Conservation (phyloP, 306 rosid genomes). For the Styphnolobium japonicum region DNA sequence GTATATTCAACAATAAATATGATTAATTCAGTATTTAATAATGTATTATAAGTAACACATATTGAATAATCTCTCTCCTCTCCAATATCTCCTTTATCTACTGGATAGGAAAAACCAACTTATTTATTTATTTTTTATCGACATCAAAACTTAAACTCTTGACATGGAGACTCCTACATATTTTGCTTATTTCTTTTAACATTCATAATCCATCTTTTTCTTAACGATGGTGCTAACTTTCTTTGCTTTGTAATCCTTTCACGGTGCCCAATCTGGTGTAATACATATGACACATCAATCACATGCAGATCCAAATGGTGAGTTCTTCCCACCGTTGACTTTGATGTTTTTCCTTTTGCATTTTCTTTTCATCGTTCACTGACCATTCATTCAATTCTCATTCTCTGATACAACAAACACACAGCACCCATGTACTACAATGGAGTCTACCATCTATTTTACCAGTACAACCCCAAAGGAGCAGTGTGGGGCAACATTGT, state of each 20-base stretch:
- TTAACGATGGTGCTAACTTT: not conserved
- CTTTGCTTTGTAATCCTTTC: not conserved
- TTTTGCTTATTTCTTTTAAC: not conserved
- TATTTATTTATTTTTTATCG: no score
- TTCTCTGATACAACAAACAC: not conserved
- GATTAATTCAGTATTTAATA: no score
- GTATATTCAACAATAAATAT: not conserved
- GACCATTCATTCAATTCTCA: no score
- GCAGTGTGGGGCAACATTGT: constrained; percentile 94
- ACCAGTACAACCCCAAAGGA: constrained; percentile 85
- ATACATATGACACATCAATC: no score
- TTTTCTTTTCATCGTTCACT: not conserved
- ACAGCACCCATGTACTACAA: constrained; percentile 77
- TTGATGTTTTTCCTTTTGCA: not conserved
- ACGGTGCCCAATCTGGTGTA: constrained; percentile 4
- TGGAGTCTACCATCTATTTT: constrained; percentile 79
- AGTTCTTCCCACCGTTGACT: not conserved
- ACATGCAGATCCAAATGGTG: constrained; percentile 79
- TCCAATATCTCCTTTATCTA: not conserved
- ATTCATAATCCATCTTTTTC: not conserved
- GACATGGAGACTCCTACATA: no score
- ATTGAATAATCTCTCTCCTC: not conserved
- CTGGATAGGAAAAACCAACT: no score
- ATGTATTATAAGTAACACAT: not conserved
- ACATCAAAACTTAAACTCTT: no score